Conservation (phyloP, 805 yeast genomes). For the Starmerella stellata region DNA sequence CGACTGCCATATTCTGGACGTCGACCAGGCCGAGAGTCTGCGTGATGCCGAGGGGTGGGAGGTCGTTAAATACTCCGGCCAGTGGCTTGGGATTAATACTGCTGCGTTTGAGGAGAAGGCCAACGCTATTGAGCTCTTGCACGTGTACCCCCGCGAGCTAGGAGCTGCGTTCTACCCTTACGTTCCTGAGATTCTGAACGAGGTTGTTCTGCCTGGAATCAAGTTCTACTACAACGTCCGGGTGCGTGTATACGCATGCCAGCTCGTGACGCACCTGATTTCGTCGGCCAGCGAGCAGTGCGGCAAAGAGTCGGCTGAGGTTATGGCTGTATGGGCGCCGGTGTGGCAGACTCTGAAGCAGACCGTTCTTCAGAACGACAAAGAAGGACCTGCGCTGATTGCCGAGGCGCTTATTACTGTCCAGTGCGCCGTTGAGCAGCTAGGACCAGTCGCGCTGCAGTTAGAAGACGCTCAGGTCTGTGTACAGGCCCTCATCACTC, state of each 20-base stretch:
- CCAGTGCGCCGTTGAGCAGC: slow-evolving; percentile 42
- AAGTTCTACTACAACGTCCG: slow-evolving; percentile 88
- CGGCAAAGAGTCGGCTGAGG: slow-evolving; percentile 30
- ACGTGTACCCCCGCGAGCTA: slow-evolving; percentile 68
- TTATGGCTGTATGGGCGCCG: slow-evolving; percentile 52
- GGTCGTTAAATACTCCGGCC: slow-evolving; percentile 75
- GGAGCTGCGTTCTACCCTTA: slow-evolving; percentile 70
- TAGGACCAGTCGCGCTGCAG: slow-evolving; percentile 41
- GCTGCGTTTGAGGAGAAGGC: slow-evolving; percentile 89
- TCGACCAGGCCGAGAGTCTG: slow-evolving; percentile 69
- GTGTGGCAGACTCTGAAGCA: slow-evolving; percentile 49
- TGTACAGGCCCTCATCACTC: slow-evolving; percentile 40
- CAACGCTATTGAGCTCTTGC: slow-evolving; percentile 71
- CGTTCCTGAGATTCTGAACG: slow-evolving; percentile 57
- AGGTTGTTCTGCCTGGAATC: slow-evolving; percentile 70
- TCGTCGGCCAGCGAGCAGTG: slow-evolving; percentile 42
- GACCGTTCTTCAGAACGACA: slow-evolving; percentile 38
- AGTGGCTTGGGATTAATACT: slow-evolving; percentile 85
- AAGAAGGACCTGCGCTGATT: slow-evolving; percentile 67
- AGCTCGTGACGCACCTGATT: slow-evolving; percentile 60
- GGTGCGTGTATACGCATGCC: slow-evolving; percentile 80
- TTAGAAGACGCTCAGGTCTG: slow-evolving; percentile 37
- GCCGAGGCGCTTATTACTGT: slow-evolving; percentile 63
- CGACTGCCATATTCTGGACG: slow-evolving; percentile 72
- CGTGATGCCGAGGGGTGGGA: slow-evolving; percentile 87